These are phyloP conservation scores for Cyathus striatus DNA, from an alignment of 768 basidiomycete species.

Conservation along the genomic window DNA sequence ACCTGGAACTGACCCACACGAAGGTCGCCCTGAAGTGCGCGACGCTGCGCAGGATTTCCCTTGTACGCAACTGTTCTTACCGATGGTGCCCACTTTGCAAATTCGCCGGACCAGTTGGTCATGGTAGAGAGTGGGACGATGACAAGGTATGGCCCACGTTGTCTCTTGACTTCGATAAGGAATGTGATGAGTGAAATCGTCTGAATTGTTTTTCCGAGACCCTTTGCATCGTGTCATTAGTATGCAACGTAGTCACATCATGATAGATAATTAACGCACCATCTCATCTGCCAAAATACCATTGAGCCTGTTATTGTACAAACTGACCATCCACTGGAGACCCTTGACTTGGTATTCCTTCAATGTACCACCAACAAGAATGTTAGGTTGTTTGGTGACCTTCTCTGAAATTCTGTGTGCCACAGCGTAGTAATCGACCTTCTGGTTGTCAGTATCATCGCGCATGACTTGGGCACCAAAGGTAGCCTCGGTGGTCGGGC, in stretches of 20 bases:
- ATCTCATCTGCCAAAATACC: slow-evolving; percentile 95
- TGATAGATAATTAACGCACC: slow-evolving; percentile 36
- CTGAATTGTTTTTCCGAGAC: slow-evolving; percentile 94
- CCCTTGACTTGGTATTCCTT: slow-evolving; percentile 96
- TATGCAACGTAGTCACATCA: slow-evolving; percentile 2
- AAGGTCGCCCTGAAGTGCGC: slow-evolving; percentile 71
- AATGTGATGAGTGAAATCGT: slow-evolving; percentile 94
- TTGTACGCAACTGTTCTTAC: slow-evolving; percentile 85
- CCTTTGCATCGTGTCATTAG: slow-evolving; percentile 38
- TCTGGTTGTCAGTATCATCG: slow-evolving; percentile 61
- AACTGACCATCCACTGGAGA: slow-evolving; percentile 96
- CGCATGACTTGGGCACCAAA: slow-evolving; percentile 78
- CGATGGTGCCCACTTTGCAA: slow-evolving; percentile 92
- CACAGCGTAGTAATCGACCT: slow-evolving; percentile 94
- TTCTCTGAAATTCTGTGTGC: slow-evolving; percentile 91
- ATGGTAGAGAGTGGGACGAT: slow-evolving; percentile 94
- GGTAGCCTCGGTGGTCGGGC: slow-evolving; percentile 78
- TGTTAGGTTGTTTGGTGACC: slow-evolving; percentile 62
- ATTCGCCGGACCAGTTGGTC: slow-evolving; percentile 97
- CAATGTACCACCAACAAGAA: slow-evolving; percentile 83
- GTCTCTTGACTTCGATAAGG: slow-evolving; percentile 86
- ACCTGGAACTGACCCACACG: slow-evolving; percentile 86
- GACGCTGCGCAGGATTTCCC: slow-evolving; percentile 82
- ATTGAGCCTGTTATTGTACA: slow-evolving; percentile 94
- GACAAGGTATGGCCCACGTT: slow-evolving; percentile 92